phyloP scores from a whole-genome alignment of 2,329 filamentous ascomycete genomes.

The Aureobasidium sp. region DNA sequence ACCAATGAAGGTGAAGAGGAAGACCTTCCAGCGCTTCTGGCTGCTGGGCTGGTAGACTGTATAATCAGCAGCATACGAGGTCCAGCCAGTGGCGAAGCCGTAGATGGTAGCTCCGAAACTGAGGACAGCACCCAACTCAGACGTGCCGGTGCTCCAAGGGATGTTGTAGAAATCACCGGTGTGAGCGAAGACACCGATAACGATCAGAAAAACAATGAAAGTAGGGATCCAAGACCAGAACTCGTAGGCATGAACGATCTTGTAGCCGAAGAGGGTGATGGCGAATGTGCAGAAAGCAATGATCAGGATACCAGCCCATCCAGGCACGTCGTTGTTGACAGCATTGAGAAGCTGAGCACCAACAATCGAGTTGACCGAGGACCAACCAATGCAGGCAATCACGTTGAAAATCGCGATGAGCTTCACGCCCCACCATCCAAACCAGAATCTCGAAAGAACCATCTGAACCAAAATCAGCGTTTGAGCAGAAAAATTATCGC shows the following conservation, averaged over 20 bases:
- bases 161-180: constrained; percentile 57
- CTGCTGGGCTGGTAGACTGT: constrained; percentile 67
- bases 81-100: constrained; percentile 67
- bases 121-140: constrained; percentile 56
- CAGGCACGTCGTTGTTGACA: constrained; percentile 62
- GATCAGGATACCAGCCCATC: constrained; percentile 67
- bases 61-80: constrained; percentile 68
- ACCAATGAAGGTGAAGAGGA: constrained; percentile 61
- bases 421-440: constrained; percentile 64
- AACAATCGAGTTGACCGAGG: constrained; percentile 70
- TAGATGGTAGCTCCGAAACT: constrained; percentile 61
- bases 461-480: constrained; percentile 11
- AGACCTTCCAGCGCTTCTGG: constrained; percentile 55
- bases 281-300: constrained; percentile 61
- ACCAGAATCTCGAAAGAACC: constrained; percentile 47
- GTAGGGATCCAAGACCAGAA: constrained; percentile 68
- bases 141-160: constrained; percentile 52
- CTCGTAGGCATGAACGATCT: constrained; percentile 70
- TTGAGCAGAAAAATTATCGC: neutral
- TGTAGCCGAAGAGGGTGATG: constrained; percentile 68
- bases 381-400: constrained; percentile 67
- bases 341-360: constrained; percentile 71
- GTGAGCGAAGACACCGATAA: constrained; percentile 60
- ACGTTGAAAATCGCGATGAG: constrained; percentile 62
- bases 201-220: constrained; percentile 65